Base-by-base conservation (phyloP, 352 stramenopile species). In the Pythium phragmiticola region DNA sequence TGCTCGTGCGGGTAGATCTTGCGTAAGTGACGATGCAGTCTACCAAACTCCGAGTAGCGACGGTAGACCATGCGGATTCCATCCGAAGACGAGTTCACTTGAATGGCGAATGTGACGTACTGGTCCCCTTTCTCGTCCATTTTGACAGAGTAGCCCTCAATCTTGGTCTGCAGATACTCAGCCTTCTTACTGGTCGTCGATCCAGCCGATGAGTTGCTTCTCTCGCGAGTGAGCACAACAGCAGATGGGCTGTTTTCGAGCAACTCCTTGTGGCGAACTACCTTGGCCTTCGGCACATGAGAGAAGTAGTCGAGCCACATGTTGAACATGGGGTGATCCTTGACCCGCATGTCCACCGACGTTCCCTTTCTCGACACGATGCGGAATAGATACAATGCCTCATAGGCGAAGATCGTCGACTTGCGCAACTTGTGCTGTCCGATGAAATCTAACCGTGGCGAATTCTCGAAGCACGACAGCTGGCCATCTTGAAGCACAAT, bases 1-100 rank as follows among this genome's bases (percentile, higher is more conserved):
- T 95, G 83, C 49, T 93, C 86, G 55, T 90, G 79, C 30, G 78
- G 82, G 36, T 92, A 89, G 57, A 90, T 81, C 57, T 91, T 85
- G 19, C 84, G 80, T 5, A 95, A 57, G 51, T 91, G 73, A 42
- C 73, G 84, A 68, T 95, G 84, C 26, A 95, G 72, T 47, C 78
- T 81, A 33, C 75, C 74, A 58, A 95, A 95, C 55, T 91, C 77
- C 19, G 82, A 93, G 72, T 91, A 92, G 7, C 86, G 82, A 3
- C 84, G 78, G 47, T 92, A 82, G n/a, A 93, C 84, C 12, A 92
- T 76, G 12, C 65, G 85, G 21, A 67, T 84, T n/a, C 83, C 81
- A 39, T 73, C 71, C 6, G 70, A 68, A 2, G 84, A 89, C 2
- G 82, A 88, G 42, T 75, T 81, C 55, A 95, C 84, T 71, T 92